Percentiles rank a stretch among this genome's conserved stretches.
Evolutionary conservation across 1,139 yeast species (phyloP).

Genomic region (Blastobotrys malaysiensis): DNA sequence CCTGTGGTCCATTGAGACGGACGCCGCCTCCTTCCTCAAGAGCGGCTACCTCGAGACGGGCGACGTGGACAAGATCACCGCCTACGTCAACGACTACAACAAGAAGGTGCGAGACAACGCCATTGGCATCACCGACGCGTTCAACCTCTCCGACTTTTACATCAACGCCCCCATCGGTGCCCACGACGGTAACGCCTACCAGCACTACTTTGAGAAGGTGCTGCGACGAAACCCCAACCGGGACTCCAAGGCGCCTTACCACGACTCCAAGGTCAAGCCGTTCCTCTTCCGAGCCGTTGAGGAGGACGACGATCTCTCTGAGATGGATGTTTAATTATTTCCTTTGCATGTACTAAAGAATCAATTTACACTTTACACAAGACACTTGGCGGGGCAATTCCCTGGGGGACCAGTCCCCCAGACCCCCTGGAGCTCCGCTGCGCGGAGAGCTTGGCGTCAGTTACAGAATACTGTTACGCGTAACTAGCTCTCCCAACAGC

Average conservation of each 20-base stretch:
- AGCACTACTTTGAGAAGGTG: conserved; percentile 52
- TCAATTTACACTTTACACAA: not conserved
- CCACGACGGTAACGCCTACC: conserved; percentile 82
- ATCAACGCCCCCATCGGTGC: conserved; percentile 82
- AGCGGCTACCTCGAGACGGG: conserved; percentile 44
- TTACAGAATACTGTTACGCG: no score
- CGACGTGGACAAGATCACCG: conserved; percentile 33
- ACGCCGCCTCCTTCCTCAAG: conserved; percentile 72
- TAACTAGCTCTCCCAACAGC: no score
- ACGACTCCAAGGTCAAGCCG: conserved; percentile 36
- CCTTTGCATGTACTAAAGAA: not conserved
- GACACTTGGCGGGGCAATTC: no score
- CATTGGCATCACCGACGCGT: conserved; percentile 82
- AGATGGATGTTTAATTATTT: conserved; percentile 4
- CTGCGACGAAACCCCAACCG: conserved; percentile 34
- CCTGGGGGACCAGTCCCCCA: no score
- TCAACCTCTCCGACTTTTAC: conserved; percentile 78
- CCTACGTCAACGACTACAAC: conserved; percentile 35
- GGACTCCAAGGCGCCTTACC: conserved; percentile 36
- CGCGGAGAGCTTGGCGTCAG: no score
- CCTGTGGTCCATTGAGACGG: conserved; percentile 66
- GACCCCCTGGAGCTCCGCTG: no score
- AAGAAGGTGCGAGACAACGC: conserved; percentile 54
- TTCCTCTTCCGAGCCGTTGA: conserved; percentile 35
- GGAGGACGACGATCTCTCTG: conserved; percentile 16